phyloP scores from a whole-genome alignment of 2,329 filamentous ascomycete species.

The Juglanconis sp. region DNA sequence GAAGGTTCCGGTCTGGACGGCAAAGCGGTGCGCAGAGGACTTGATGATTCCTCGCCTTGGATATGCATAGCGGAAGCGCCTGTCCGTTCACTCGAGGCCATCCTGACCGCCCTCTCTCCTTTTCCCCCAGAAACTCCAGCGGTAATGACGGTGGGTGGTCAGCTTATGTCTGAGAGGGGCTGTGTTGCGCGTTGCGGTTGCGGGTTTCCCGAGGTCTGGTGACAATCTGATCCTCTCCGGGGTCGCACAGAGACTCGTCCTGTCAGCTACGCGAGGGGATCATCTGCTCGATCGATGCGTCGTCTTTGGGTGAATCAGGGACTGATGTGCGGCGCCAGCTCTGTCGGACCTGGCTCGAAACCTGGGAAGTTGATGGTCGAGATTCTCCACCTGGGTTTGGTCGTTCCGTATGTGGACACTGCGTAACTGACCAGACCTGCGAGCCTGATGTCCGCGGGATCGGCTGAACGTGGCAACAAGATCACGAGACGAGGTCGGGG shows the following conservation, averaged over 20 bases:
- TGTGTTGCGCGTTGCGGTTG: slow-evolving; percentile 2
- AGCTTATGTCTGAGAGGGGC: slow-evolving; percentile 8
- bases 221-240: slow-evolving; percentile 11
- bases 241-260: slow-evolving; percentile 11
- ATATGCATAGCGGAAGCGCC: slow-evolving; percentile 4
- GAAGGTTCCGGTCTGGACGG: slow-evolving; percentile 24
- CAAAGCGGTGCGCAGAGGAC: slow-evolving; percentile 20
- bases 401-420: not conserved
- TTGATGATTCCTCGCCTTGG: slow-evolving; percentile 10
- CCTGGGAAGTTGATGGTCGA: not conserved
- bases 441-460: not conserved
- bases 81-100: slow-evolving; percentile 16
- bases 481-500: slow-evolving; percentile 11
- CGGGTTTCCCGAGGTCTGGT: slow-evolving; percentile 9
- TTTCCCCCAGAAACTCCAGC: not conserved
- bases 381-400: not conserved
- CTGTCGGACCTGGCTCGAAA: not conserved
- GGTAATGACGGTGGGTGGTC: slow-evolving; percentile 2
- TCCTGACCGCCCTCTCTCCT: slow-evolving; percentile 6
- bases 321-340: not conserved
- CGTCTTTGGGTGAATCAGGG: not conserved
- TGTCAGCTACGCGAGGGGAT: slow-evolving; percentile 11
- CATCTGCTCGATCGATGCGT: slow-evolving; percentile 8
- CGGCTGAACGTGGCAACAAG: slow-evolving; percentile 13
- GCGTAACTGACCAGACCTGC: not conserved